Evolutionary conservation across 1,284 basidiomycete genomes (phyloP).

Genomic region (Mycena citricolor): DNA sequence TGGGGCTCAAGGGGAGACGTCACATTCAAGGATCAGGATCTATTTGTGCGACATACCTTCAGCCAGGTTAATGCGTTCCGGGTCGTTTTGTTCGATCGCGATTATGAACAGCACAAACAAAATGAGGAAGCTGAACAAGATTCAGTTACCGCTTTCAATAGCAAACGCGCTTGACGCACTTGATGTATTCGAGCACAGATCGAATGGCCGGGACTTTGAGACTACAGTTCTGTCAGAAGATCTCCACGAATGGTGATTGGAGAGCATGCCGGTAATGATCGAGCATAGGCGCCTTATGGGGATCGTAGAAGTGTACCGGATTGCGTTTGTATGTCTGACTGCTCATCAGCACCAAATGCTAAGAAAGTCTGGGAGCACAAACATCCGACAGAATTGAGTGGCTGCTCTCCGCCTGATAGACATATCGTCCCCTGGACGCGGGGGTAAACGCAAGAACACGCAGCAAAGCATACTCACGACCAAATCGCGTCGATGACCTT

Average conservation of each 20-base stretch:
- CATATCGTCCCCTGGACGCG: slow-evolving; percentile 71
- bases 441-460: slow-evolving; percentile 8
- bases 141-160: slow-evolving; percentile 33
- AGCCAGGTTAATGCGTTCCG: slow-evolving; percentile 56
- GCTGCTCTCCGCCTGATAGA: slow-evolving; percentile 84
- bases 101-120: slow-evolving; percentile 83
- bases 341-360: not conserved
- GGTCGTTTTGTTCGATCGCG: slow-evolving; percentile 75
- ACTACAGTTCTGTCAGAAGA: slow-evolving; percentile 40
- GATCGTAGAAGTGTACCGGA: slow-evolving; percentile 93
- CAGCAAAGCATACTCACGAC: slow-evolving; percentile 46
- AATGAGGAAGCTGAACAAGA: slow-evolving; percentile 71
- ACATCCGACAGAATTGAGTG: slow-evolving; percentile 88
- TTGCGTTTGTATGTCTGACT: slow-evolving; percentile 87
- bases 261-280: slow-evolving; percentile 82
- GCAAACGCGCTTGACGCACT: slow-evolving; percentile 48
- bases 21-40: no score
- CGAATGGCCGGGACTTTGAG: slow-evolving; percentile 92
- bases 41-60: no score
- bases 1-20: no score
- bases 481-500: slow-evolving; percentile 83
- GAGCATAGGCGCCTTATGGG: slow-evolving; percentile 85
- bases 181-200: slow-evolving; percentile 83
- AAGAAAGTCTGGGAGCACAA: slow-evolving; percentile 28
- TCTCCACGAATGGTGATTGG: no score